Percentiles rank a stretch among this genome's conserved stretches.
Conservation (phyloP, 805 yeast genomes). For the Crinitomyces ghanaensis region DNA sequence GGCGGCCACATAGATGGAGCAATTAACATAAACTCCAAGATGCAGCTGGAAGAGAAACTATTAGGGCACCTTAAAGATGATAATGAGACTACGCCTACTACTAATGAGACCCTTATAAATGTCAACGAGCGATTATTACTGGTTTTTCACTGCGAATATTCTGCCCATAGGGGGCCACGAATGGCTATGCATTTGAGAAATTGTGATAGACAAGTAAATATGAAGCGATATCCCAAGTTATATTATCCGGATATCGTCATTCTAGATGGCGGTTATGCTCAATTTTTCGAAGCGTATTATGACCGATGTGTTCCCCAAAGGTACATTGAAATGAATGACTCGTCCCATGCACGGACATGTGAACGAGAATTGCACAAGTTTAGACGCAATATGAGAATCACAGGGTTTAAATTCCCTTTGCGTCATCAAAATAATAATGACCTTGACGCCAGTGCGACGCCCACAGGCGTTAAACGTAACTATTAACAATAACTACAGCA, state of each 20-base stretch:
- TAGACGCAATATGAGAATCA: slow-evolving; percentile 33
- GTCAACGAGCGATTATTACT: slow-evolving; percentile 36
- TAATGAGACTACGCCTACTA: not conserved
- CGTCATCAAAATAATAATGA: too few relatives aligned
- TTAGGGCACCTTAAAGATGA: slow-evolving; percentile 25
- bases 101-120: too few relatives aligned
- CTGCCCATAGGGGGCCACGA: slow-evolving; percentile 86
- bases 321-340: slow-evolving; percentile 79
- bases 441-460: slow-evolving; percentile 9
- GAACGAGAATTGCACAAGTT: slow-evolving; percentile 45
- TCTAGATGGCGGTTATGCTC: slow-evolving; percentile 83
- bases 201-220: slow-evolving; percentile 66
- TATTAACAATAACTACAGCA: too few relatives aligned
- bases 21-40: slow-evolving; percentile 59
- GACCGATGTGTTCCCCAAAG: slow-evolving; percentile 60
- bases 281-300: slow-evolving; percentile 51
- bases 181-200: slow-evolving; percentile 81
- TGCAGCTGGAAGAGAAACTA: slow-evolving; percentile 51
- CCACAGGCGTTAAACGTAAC: too few relatives aligned
- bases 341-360: slow-evolving; percentile 33
- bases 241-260: slow-evolving; percentile 83
- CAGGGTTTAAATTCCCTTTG: slow-evolving; percentile 11
- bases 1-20: slow-evolving; percentile 93
- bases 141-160: slow-evolving; percentile 90
- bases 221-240: slow-evolving; percentile 66